Conservation (phyloP, 805 yeast species). For the Metschnikowia cubensis region DNA sequence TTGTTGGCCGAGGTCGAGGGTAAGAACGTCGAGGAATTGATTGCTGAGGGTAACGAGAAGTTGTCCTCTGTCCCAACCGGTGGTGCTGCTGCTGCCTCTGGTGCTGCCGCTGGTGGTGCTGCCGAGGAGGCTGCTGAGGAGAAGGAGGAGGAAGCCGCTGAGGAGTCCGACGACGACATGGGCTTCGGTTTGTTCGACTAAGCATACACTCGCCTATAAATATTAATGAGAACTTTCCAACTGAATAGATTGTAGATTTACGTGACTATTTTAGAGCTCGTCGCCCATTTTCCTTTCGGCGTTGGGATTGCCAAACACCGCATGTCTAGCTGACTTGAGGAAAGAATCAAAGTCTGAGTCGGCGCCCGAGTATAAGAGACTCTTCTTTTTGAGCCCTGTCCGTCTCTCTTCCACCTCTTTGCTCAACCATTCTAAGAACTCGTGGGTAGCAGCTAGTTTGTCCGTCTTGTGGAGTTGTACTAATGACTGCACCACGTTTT, state of each 20-base stretch:
- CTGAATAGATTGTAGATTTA: background rate
- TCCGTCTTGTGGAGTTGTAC: slow-evolving; percentile 30
- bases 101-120: slow-evolving; percentile 24
- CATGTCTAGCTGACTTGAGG: slow-evolving; percentile 49
- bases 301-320: slow-evolving; percentile 72
- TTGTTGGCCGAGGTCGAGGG: slow-evolving; percentile 36
- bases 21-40: slow-evolving; percentile 33
- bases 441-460: slow-evolving; percentile 27
- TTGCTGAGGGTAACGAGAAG: slow-evolving; percentile 36
- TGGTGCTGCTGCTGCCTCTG: slow-evolving; percentile 28
- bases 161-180: slow-evolving; percentile 29
- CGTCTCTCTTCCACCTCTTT: slow-evolving; percentile 33
- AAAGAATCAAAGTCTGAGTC: slow-evolving; percentile 38
- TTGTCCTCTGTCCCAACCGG: slow-evolving; percentile 34
- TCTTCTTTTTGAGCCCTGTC: slow-evolving; percentile 22
- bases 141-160: slow-evolving; percentile 24
- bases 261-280: slow-evolving; percentile 5
- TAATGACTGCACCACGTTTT: slow-evolving; percentile 24
- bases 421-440: slow-evolving; percentile 64
- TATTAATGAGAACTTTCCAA: slow-evolving; percentile 1
- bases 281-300: slow-evolving; percentile 55
- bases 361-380: slow-evolving; percentile 24
- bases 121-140: slow-evolving; percentile 26
- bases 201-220: slow-evolving; percentile 11
- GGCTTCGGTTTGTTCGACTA: slow-evolving; percentile 33